Conservation (phyloP, 176 grass and related monocot species). For the Juncus inflexus region DNA sequence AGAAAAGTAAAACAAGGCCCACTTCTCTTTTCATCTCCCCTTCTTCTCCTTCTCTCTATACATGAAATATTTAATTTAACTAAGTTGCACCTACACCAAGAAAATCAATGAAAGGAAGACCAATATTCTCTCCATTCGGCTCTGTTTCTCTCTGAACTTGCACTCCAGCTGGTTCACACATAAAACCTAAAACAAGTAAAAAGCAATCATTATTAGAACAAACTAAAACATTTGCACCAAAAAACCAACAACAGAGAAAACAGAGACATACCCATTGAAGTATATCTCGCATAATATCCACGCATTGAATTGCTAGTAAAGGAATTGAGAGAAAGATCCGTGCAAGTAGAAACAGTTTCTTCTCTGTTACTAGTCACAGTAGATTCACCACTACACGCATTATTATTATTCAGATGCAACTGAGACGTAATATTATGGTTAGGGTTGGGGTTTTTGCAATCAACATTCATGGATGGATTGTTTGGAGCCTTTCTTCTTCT, state of each 20-base stretch:
- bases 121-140: slow-evolving; percentile 24
- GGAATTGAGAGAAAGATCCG: slow-evolving; percentile 58
- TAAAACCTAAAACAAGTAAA: slow-evolving; percentile 22
- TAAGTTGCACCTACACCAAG: slow-evolving; percentile 61
- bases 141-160: slow-evolving; percentile 15
- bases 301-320: slow-evolving; percentile 34
- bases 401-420: slow-evolving; percentile 5
- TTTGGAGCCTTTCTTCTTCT: slow-evolving; percentile 52
- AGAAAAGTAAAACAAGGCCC: slow-evolving; percentile 9
- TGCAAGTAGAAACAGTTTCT: slow-evolving; percentile 71
- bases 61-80: slow-evolving; percentile 9
- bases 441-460: not conserved
- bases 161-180: slow-evolving; percentile 28
- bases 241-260: not conserved
- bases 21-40: not conserved
- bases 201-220: not conserved
- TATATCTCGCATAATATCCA: slow-evolving; percentile 32
- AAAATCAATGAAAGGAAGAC: slow-evolving; percentile 63
- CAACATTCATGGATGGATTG: not conserved
- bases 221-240: not conserved
- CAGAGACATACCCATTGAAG: slow-evolving; percentile 3
- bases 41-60: slow-evolving; percentile 7
- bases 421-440: slow-evolving; percentile 20
- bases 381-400: slow-evolving; percentile 58
- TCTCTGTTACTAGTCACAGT: slow-evolving; percentile 37